Percentiles rank a stretch among this genome's conserved stretches.
These are phyloP conservation scores for Phanerochaete carnosa DNA, from an alignment of 768 basidiomycete species.

Conservation along the genomic window DNA sequence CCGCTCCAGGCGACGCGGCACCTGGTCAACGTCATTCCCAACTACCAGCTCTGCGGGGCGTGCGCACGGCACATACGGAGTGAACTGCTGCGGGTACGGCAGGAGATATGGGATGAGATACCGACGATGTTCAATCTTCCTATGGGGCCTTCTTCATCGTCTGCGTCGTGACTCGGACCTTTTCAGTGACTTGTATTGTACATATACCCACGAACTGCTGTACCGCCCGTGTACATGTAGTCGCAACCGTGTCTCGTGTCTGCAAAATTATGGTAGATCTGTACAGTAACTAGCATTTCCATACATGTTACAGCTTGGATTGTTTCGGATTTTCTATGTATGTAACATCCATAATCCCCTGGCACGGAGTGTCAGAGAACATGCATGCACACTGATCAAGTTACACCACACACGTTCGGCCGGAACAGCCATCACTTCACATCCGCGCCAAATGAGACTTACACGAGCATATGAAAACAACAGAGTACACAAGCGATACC, in stretches of 20 bases:
- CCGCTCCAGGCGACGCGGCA: conserved; percentile 4
- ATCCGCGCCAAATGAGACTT: not conserved
- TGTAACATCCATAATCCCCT: not conserved
- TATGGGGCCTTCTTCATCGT: not conserved
- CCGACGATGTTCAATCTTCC: conserved; percentile 4
- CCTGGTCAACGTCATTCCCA: conserved; percentile 3
- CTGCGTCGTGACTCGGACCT: not conserved
- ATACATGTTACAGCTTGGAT: not conserved
- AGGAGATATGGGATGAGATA: conserved; percentile 10
- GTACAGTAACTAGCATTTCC: not conserved
- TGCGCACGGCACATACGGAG: conserved; percentile 1
- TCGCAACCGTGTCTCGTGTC: not conserved
- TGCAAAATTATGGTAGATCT: not conserved
- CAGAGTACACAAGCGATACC: conserved; percentile 53
- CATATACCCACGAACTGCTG: not conserved
- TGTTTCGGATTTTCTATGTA: not conserved
- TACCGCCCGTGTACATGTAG: not conserved
- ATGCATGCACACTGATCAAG: not conserved
- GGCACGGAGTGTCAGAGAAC: no score
- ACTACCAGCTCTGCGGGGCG: conserved; percentile 1
- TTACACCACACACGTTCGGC: not conserved
- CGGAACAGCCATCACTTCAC: not conserved
- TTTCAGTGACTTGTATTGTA: not conserved
- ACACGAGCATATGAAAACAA: conserved; percentile 27
- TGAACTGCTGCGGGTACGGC: conserved; percentile 4